phyloP scores from a whole-genome alignment of 2,329 filamentous ascomycete genomes.

The Exophiala xenobiotica region DNA sequence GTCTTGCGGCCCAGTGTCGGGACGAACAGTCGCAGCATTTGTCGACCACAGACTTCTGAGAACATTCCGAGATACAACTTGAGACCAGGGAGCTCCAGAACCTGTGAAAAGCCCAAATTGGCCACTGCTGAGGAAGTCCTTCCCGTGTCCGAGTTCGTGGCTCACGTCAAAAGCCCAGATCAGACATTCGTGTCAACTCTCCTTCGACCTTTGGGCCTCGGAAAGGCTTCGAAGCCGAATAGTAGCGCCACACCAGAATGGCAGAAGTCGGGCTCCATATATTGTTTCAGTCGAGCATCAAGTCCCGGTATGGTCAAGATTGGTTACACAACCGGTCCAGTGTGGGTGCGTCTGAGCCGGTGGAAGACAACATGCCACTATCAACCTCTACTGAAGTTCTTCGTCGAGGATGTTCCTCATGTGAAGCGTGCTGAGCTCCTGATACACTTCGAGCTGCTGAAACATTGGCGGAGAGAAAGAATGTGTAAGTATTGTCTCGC shows the following conservation, averaged over 20 bases:
- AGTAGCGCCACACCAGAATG: neutral
- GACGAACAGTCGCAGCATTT: neutral
- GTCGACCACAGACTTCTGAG: neutral
- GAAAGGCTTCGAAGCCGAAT: neutral
- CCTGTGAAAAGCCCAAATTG: neutral
- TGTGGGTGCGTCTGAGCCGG: neutral
- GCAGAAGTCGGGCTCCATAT: constrained; percentile 5
- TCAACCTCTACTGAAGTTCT: neutral
- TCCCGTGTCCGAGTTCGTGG: neutral
- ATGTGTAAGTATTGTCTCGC: constrained; percentile 8
- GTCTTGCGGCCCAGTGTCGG: neutral
- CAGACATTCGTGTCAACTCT: neutral
- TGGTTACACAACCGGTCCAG: neutral
- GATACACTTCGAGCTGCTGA: constrained; percentile 8
- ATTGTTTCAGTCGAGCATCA: constrained; percentile 1
- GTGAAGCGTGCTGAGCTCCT: constrained; percentile 5
- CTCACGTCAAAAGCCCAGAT: neutral
- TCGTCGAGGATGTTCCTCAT: constrained; percentile 6
- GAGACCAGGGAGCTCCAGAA: neutral
- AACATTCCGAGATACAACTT: neutral
- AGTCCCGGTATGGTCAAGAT: constrained; percentile 9
- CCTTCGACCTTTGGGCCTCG: neutral
- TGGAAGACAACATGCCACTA: constrained; percentile 5
- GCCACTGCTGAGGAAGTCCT: neutral
- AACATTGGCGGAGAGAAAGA: constrained; percentile 10